Conservation (phyloP, 2,329 filamentous ascomycete genomes). For the Sporothrix schenckii region DNA sequence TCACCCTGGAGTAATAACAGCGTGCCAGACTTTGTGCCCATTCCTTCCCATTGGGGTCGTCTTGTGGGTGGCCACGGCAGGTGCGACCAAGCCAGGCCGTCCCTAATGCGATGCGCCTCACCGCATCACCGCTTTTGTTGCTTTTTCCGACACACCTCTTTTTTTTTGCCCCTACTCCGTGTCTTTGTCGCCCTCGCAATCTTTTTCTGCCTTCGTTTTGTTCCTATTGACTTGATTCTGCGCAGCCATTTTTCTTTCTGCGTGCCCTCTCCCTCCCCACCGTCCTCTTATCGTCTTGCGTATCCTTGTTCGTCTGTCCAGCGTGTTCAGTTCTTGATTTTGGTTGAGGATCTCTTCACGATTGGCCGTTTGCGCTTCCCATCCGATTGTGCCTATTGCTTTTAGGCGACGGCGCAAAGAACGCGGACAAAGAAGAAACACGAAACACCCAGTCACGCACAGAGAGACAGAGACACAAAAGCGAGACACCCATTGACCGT, state of each 20-base stretch:
- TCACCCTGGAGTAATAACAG: slow-evolving; percentile 28
- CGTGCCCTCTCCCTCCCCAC: slow-evolving; percentile 16
- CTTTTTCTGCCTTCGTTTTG: slow-evolving; percentile 3
- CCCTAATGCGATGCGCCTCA: slow-evolving; percentile 13
- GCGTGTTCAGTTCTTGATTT: background rate
- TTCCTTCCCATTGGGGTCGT: background rate
- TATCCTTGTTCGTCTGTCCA: slow-evolving; percentile 3
- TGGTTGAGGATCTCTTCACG: background rate
- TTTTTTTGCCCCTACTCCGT: background rate
- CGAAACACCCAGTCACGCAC: slow-evolving; percentile 1
- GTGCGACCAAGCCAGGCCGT: slow-evolving; percentile 7
- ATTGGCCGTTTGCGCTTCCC: slow-evolving; percentile 14
- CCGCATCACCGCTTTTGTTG: slow-evolving; percentile 28
- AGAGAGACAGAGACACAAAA: background rate
- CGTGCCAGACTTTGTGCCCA: background rate
- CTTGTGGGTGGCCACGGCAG: slow-evolving; percentile 20
- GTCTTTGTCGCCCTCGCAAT: background rate
- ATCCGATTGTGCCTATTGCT: slow-evolving; percentile 14
- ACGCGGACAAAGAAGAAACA: slow-evolving; percentile 16
- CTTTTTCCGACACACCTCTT: slow-evolving; percentile 14
- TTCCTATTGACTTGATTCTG: background rate
- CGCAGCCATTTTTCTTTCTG: slow-evolving; percentile 22
- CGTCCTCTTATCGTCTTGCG: background rate
- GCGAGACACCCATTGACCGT: slow-evolving; percentile 13
- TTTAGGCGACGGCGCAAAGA: slow-evolving; percentile 9